Evolutionary conservation across 1,284 basidiomycete genomes (phyloP).

Genomic region (Entoloma clypeatum): DNA sequence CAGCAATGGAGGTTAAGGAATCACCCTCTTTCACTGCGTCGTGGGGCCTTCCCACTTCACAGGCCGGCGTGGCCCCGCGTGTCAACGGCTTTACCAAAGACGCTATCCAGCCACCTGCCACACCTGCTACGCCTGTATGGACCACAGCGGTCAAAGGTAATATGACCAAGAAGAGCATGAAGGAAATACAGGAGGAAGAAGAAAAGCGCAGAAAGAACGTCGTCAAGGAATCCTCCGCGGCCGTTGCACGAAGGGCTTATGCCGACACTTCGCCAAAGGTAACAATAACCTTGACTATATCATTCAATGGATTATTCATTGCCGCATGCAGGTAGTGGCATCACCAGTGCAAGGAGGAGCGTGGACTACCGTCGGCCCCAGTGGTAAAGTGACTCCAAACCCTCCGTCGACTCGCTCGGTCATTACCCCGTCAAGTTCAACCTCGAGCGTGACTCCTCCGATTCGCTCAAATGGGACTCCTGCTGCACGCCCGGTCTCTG

Average conservation of each 20-base stretch:
- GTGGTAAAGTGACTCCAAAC: constrained; percentile 56
- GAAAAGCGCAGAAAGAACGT: constrained; percentile 74
- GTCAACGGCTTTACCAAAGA: constrained; percentile 43
- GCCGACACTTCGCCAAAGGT: constrained; percentile 80
- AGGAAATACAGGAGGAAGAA: constrained; percentile 98
- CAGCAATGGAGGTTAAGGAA: constrained; percentile 41
- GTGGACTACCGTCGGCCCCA: constrained; percentile 85
- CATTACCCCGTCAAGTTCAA: constrained; percentile 22
- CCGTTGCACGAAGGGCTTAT: constrained; percentile 65
- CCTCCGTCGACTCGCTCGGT: constrained; percentile 36
- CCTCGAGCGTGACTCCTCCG: constrained; percentile 23
- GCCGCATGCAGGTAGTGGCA: constrained; percentile 28
- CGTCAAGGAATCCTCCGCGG: constrained; percentile 57
- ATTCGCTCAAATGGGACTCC: constrained; percentile 36
- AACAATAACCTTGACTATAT: no score
- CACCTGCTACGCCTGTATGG: constrained; percentile 54
- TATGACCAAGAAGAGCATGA: constrained; percentile 87
- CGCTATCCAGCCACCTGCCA: constrained; percentile 27
- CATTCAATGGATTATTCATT: no score
- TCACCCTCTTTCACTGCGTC: constrained; percentile 60
- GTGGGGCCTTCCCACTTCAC: constrained; percentile 77
- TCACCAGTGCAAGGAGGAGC: constrained; percentile 45
- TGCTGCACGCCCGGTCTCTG: constrained; percentile 28
- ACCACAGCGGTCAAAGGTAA: constrained; percentile 52
- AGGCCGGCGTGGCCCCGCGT: constrained; percentile 61